These are phyloP conservation scores for Didymella pomorum DNA, from an alignment of 2,329 filamentous ascomycete species.

Conservation along the genomic window DNA sequence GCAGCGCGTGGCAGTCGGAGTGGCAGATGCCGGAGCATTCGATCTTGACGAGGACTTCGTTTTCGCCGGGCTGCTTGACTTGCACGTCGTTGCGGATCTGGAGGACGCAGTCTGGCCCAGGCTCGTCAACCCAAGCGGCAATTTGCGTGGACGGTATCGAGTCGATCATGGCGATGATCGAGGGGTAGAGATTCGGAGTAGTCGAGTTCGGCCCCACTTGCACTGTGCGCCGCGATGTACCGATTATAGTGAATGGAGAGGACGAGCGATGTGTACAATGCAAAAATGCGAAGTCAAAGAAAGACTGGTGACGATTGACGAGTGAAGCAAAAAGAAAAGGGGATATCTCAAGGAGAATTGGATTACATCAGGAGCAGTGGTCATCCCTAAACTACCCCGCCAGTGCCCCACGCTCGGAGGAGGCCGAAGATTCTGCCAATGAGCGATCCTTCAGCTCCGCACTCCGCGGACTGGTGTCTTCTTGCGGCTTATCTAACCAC, in stretches of 20 bases:
- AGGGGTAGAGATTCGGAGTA: background rate
- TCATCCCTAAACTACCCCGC: slow-evolving; percentile 13
- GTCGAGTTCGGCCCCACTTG: background rate
- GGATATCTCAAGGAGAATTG: no score
- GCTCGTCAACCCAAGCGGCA: slow-evolving; percentile 49
- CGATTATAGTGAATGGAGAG: no score
- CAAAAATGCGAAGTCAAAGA: background rate
- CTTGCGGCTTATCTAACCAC: slow-evolving; percentile 19
- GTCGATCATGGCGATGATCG: slow-evolving; percentile 2
- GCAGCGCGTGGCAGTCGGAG: slow-evolving; percentile 58
- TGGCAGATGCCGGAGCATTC: slow-evolving; percentile 59
- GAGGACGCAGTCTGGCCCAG: slow-evolving; percentile 46
- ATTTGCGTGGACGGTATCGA: slow-evolving; percentile 46
- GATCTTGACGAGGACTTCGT: slow-evolving; percentile 57
- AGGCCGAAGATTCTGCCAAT: slow-evolving; percentile 19
- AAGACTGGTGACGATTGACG: background rate
- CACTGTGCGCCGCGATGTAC: background rate
- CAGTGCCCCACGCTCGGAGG: slow-evolving; percentile 19
- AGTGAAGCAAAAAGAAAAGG: no score
- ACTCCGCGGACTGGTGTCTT: background rate
- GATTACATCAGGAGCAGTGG: background rate
- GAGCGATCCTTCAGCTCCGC: slow-evolving; percentile 12
- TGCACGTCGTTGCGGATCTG: slow-evolving; percentile 47
- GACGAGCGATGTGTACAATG: no score
- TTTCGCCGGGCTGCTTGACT: slow-evolving; percentile 49